Evolutionary conservation across 306 rosid genomes (phyloP), one percentile per base, ranked within the genome.

Genomic region (Cicer yamashitae): DNA sequence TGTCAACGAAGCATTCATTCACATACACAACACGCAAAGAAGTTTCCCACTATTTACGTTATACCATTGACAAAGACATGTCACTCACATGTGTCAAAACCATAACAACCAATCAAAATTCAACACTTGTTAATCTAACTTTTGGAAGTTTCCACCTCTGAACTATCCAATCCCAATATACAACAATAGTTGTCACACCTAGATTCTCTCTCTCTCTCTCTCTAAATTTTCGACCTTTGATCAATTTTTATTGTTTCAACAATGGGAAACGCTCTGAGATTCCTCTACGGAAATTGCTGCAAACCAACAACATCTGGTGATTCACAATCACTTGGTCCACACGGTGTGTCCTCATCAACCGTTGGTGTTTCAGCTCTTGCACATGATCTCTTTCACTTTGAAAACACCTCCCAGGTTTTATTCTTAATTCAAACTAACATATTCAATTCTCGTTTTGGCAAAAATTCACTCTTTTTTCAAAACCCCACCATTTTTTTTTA

Each of bases 321-420:
- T 69, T 66, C 86, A 14, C 87, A 84, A 7, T 74, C 84, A 5
- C 79, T 77, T 46, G 88, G 88, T 0, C 90, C 81, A 20, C 91
- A 89, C 11, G 90, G 88, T 37, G 86, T 81, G 0, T 80, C 98
- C 8, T 79, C 93, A 7, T 53, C 91, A 77, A 79, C 86, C 56
- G 91, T 76, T 18, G 91, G 91, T 57, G 84, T 91, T 81, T 88
- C 91, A 1, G 94, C 93, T 77, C 91, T 91, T 3, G 88, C 91
- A 56, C 92, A 75, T 4, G 97, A 92, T 82, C 79, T 92, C 87
- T 86, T 86, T 63, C 83, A 90, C 80, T 94, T 91, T 52, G 93
- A 90, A 54, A 90, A 68, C 81, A 92, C 89, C 73, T 86, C 96
- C 18, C 91, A 94, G 97, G 98, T 94, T 62, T 3, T 67, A 46